These are phyloP conservation scores for Suillus hirtellus DNA, from an alignment of 768 basidiomycete species.

Conservation along the genomic window DNA sequence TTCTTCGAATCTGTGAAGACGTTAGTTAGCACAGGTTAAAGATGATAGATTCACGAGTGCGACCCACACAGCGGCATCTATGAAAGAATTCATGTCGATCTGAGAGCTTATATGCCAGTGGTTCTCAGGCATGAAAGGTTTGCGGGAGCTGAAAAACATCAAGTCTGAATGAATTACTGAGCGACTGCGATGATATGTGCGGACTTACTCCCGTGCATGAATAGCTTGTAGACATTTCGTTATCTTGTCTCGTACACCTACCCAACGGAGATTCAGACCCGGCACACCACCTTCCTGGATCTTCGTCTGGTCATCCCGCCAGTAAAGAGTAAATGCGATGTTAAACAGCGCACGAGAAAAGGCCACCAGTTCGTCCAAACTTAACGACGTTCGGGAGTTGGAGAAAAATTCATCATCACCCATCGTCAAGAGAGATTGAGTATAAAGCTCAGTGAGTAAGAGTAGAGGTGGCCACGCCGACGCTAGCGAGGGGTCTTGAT, in stretches of 20 bases:
- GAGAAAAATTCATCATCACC: slow-evolving; percentile 97
- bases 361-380: slow-evolving; percentile 74
- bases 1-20: slow-evolving; percentile 58
- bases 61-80: slow-evolving; percentile 82
- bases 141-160: slow-evolving; percentile 61
- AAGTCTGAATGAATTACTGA: slow-evolving; percentile 9
- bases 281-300: slow-evolving; percentile 42
- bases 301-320: slow-evolving; percentile 48
- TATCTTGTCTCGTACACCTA: slow-evolving; percentile 70
- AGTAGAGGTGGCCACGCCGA: slow-evolving; percentile 68
- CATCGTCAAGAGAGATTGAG: slow-evolving; percentile 84
- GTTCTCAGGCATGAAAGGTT: slow-evolving; percentile 76
- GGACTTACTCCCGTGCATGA: slow-evolving; percentile 83
- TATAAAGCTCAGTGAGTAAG: slow-evolving; percentile 79
- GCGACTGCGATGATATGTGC: background rate
- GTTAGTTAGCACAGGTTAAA: background rate
- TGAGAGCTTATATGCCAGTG: slow-evolving; percentile 79
- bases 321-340: slow-evolving; percentile 79
- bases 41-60: background rate
- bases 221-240: slow-evolving; percentile 80
- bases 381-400: slow-evolving; percentile 67
- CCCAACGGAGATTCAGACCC: slow-evolving; percentile 51
- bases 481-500: slow-evolving; percentile 45
- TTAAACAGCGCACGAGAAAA: slow-evolving; percentile 82
- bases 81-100: slow-evolving; percentile 67